Conservation (phyloP, 2,329 filamentous ascomycete species). For the Calycina marina region DNA sequence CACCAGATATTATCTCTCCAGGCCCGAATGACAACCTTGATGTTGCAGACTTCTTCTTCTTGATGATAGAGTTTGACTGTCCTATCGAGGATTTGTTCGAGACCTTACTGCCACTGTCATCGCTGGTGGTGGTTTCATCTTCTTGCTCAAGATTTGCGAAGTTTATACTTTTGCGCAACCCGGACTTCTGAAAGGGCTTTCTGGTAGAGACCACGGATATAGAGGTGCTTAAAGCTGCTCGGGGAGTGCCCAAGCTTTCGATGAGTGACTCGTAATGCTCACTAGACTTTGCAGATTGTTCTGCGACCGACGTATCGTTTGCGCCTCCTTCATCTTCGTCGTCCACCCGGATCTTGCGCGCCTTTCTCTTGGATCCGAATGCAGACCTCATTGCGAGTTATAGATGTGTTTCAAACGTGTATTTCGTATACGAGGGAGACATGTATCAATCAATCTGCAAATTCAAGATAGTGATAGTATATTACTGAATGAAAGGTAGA, state of each 20-base stretch:
- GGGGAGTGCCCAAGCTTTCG: conserved; percentile 17
- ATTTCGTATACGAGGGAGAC: too few relatives aligned
- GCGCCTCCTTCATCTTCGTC: conserved; percentile 44
- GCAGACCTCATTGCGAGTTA: conserved; percentile 16
- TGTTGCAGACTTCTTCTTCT: conserved; percentile 46
- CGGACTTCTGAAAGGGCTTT: conserved; percentile 42
- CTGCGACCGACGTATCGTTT: conserved; percentile 5
- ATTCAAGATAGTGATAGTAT: too few relatives aligned
- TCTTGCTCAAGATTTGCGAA: conserved; percentile 23
- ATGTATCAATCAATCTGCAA: too few relatives aligned
- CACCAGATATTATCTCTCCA: conserved; percentile 36
- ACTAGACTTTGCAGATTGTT: conserved; percentile 12
- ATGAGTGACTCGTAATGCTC: conserved; percentile 12
- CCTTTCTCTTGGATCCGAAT: conserved; percentile 48
- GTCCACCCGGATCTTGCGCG: conserved; percentile 59
- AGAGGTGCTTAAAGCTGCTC: conserved; percentile 8
- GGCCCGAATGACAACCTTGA: conserved; percentile 67
- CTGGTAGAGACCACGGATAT: conserved; percentile 27
- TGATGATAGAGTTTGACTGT: conserved; percentile 38
- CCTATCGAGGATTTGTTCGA: conserved; percentile 29
- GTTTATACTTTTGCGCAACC: conserved; percentile 40
- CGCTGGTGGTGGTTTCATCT: conserved; percentile 6
- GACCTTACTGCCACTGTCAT: conserved; percentile 2
- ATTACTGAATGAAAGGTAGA: too few relatives aligned
- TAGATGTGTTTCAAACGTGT: too few relatives aligned